Percentiles rank a stretch among this genome's conserved stretches.
Evolutionary conservation across 1,139 yeast species (phyloP).

Genomic region (Candida albicans): DNA sequence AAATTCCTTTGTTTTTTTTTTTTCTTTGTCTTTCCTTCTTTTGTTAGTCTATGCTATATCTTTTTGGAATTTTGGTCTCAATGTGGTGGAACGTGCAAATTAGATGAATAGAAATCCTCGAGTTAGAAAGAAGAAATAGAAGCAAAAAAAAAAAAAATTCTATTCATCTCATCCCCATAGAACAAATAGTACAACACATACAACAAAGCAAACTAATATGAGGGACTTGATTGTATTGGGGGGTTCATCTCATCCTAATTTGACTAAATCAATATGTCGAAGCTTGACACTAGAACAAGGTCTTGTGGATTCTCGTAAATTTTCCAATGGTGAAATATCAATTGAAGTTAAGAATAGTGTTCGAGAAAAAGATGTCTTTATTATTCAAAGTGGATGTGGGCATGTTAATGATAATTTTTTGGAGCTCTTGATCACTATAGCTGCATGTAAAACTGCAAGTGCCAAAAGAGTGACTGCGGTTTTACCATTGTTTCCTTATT

Average conservation of each 20-base stretch:
- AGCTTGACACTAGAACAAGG: constrained; percentile 64
- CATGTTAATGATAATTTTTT: constrained; percentile 88
- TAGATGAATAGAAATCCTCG: constrained; percentile 2
- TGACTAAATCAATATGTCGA: constrained; percentile 62
- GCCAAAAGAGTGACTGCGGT: constrained; percentile 94
- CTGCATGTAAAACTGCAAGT: constrained; percentile 95
- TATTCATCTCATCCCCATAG: background rate
- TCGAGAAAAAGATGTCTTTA: constrained; percentile 90
- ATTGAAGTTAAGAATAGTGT: constrained; percentile 82
- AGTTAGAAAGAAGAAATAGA: constrained; percentile 1
- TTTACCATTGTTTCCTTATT: constrained; percentile 90
- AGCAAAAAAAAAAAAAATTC: constrained; percentile 6
- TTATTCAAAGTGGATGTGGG: constrained; percentile 80
- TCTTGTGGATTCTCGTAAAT: constrained; percentile 54
- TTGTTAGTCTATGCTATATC: no score
- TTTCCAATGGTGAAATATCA: constrained; percentile 87
- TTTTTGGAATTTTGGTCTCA: background rate
- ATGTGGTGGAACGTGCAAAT: constrained; percentile 1
- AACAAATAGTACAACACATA: constrained; percentile 3
- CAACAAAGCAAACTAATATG: constrained; percentile 38
- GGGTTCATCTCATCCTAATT: constrained; percentile 70
- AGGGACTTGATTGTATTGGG: constrained; percentile 76
- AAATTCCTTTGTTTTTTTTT: no score
- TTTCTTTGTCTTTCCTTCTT: constrained; percentile 3
- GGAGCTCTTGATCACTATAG: constrained; percentile 82